Evolutionary conservation across 2,329 filamentous ascomycete genomes (phyloP).

Genomic region (Fusarium bactridioides): DNA sequence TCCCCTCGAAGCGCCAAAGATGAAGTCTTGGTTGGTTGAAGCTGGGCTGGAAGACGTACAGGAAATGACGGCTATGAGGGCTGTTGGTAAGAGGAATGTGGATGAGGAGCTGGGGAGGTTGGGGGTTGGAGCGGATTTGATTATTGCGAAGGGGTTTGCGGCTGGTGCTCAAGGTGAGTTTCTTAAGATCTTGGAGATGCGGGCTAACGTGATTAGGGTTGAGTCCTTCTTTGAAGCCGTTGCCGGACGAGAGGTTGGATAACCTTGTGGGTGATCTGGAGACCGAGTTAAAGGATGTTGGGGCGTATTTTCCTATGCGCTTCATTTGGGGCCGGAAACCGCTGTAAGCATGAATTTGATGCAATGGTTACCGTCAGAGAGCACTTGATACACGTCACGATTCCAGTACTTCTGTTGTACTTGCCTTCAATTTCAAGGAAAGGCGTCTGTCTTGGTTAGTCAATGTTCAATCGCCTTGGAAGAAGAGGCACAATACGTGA

Average conservation of each 20-base stretch:
- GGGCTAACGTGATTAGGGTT: background rate
- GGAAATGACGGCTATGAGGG: background rate
- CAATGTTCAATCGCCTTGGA: rapidly evolving
- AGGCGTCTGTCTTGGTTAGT: rapidly evolving
- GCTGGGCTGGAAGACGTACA: background rate
- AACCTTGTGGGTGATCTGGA: background rate
- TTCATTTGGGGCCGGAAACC: slow-evolving; percentile 7
- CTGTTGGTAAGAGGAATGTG: background rate
- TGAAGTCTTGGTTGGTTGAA: slow-evolving; percentile 1
- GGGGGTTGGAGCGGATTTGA: background rate
- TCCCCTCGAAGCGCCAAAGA: background rate
- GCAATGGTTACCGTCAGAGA: rapidly evolving
- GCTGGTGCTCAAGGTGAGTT: slow-evolving; percentile 1
- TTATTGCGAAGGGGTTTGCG: slow-evolving; percentile 5
- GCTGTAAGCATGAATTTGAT: rapidly evolving
- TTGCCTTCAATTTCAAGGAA: rapidly evolving
- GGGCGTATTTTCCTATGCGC: background rate
- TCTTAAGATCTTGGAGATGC: too few relatives aligned
- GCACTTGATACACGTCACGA: rapidly evolving
- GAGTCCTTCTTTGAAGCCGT: background rate
- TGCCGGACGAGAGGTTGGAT: background rate
- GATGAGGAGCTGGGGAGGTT: background rate
- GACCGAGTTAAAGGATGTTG: background rate
- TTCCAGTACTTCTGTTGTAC: rapidly evolving
- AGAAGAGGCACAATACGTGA: background rate